Base-by-base conservation (phyloP, 2,329 filamentous ascomycete genomes). In the Eutypa lata region DNA sequence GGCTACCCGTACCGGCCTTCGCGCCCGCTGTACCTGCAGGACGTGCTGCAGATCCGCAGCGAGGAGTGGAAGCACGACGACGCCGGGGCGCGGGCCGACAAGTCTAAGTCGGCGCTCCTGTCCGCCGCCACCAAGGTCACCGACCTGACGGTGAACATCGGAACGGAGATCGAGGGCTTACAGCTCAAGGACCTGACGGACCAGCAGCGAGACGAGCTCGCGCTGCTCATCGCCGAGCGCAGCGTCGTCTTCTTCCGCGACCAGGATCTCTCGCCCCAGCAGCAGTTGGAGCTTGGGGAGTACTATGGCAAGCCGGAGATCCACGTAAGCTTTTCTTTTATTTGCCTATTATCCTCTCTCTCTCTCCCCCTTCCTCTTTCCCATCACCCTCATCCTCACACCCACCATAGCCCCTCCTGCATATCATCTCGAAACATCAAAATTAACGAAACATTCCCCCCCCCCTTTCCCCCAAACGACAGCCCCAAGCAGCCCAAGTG, bases 1-100 rank as follows among this genome's bases (percentile, higher is more conserved):
- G 88, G 87, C 0, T 90, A 90, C 58, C 88, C 88, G 0, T 89
- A 90, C 61, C 81, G 86, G 0, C 87, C 87, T 1, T 79, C 82
- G 0, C 77, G 78, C 47, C 87, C 88, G 0, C 71, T 90, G 1
- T 90, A 84, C 59, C 72, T 90, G 0, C 82, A 91, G 52, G 87
- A 90, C 58, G 84, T 86, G 3, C 83, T 82, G 68, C 81, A 81
- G 47, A 86, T 91, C 63, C 74, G 87, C 18, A 75, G 81, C 65
- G 67, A 78, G 53, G 79, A 79, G 56, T 79, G 78, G 24, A 68
- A 72, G 18, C 76, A 87, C 52, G 61, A 80, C 11, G 87, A 90
- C 48, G 78, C 83, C 0, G 85, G 84, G 2, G 76, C 80, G 2
- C 78, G 86, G 42, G 88, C 88, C 37, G 79, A 89, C 66, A 82